These are phyloP conservation scores for Aspergillus funiculosus DNA, from an alignment of 495 filamentous ascomycete genomes.

Conservation along the genomic window DNA sequence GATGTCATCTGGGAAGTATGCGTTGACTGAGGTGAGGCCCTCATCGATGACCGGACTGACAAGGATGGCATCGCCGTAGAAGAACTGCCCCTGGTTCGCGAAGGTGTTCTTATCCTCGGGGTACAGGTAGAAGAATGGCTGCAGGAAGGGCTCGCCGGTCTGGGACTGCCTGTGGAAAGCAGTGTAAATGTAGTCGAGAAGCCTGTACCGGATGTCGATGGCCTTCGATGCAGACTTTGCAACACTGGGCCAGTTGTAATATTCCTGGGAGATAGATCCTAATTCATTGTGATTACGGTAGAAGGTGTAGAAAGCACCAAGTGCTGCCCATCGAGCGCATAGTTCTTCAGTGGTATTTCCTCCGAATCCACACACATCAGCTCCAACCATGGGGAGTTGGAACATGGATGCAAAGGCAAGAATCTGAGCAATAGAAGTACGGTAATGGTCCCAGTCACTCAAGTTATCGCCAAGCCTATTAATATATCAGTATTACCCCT, in stretches of 20 bases:
- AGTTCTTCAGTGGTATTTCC: constrained; percentile 69
- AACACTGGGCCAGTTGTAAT: constrained; percentile 67
- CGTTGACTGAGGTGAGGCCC: constrained; percentile 56
- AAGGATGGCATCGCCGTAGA: constrained; percentile 66
- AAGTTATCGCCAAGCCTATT: constrained; percentile 70
- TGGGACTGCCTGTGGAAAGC: constrained; percentile 57
- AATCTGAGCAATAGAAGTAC: constrained; percentile 59
- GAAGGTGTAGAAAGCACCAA: constrained; percentile 77
- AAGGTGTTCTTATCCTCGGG: constrained; percentile 59
- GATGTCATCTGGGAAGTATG: constrained; percentile 68
- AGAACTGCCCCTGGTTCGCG: constrained; percentile 61
- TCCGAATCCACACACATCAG: constrained; percentile 76
- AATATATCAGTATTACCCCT: neutral
- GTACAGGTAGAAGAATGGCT: constrained; percentile 67
- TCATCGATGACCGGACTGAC: constrained; percentile 65
- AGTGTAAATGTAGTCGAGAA: constrained; percentile 82
- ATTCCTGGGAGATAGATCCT: constrained; percentile 58
- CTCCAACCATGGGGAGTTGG: constrained; percentile 81
- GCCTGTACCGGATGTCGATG: constrained; percentile 68
- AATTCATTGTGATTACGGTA: constrained; percentile 70
- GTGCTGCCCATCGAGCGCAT: constrained; percentile 77
- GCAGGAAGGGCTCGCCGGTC: constrained; percentile 64
- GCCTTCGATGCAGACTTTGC: constrained; percentile 60
- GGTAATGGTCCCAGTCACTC: constrained; percentile 67
- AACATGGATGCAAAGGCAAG: constrained; percentile 73